phyloP scores from a whole-genome alignment of 1,284 basidiomycete species.

The Inonotus hispidus region DNA sequence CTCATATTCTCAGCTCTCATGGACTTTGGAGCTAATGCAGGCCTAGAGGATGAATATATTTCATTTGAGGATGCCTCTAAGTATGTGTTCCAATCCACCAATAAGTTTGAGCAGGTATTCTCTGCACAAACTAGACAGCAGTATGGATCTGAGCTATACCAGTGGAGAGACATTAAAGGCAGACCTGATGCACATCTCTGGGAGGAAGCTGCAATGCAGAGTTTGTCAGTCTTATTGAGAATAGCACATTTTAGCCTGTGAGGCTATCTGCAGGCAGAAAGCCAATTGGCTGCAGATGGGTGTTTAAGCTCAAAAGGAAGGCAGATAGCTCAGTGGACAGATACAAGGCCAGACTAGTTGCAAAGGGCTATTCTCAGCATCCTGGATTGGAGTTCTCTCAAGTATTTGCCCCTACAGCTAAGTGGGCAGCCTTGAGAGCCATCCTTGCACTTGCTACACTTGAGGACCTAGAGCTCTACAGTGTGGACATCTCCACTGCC shows the following conservation, averaged over 20 bases:
- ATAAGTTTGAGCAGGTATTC: neutral
- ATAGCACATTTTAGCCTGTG: neutral
- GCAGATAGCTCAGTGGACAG: too few species aligned
- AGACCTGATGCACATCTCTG: neutral
- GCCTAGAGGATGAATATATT: neutral
- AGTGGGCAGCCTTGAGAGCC: conserved; percentile 27
- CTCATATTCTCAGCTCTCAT: neutral
- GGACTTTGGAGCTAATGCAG: neutral
- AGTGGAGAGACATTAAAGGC: neutral
- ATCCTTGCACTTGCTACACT: conserved; percentile 5
- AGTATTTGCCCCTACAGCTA: conserved; percentile 32
- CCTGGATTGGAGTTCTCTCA: neutral
- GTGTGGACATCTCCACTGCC: conserved; percentile 33
- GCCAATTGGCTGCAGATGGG: too few species aligned
- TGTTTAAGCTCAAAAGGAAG: too few species aligned
- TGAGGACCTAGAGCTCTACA: conserved; percentile 27
- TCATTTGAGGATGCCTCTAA: neutral
- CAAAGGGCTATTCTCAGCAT: neutral
- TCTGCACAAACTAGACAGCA: neutral
- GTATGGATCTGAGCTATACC: neutral
- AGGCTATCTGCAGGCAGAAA: too few species aligned
- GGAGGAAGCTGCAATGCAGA: neutral
- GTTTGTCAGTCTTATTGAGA: neutral
- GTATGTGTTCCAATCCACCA: neutral
- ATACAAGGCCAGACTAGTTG: neutral